phyloP scores from a whole-genome alignment of 768 basidiomycete genomes.

The Trametes cubensis region DNA sequence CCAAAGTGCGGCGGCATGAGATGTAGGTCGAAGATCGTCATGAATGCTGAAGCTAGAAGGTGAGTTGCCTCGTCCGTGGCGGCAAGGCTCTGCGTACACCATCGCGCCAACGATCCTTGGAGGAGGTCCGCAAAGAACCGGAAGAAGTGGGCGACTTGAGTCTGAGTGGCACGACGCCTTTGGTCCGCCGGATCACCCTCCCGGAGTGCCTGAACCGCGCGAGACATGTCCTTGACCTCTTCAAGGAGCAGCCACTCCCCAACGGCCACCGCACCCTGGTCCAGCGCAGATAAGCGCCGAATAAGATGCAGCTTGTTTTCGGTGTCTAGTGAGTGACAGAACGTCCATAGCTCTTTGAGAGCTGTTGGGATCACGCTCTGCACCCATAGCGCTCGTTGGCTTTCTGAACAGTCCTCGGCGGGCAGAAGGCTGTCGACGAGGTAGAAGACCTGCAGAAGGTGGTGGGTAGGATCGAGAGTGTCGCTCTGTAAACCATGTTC shows the following conservation, averaged over 20 bases:
- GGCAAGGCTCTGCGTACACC: constrained; percentile 48
- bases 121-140: constrained; percentile 52
- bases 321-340: constrained; percentile 59
- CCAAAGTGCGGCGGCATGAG: constrained; percentile 49
- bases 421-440: constrained; percentile 65
- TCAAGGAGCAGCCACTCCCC: constrained; percentile 74
- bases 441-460: constrained; percentile 55
- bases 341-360: constrained; percentile 54
- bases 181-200: constrained; percentile 36
- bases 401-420: constrained; percentile 30
- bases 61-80: constrained; percentile 46
- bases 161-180: constrained; percentile 44
- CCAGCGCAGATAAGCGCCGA: constrained; percentile 56
- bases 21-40: constrained; percentile 49
- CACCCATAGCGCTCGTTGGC: constrained; percentile 50
- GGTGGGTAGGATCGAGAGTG: constrained; percentile 58
- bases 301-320: constrained; percentile 58
- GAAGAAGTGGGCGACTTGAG: constrained; percentile 53
- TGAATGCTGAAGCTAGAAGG: constrained; percentile 46
- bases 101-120: constrained; percentile 43
- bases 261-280: constrained; percentile 56
- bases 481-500: constrained; percentile 44
- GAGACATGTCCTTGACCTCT: constrained; percentile 57
- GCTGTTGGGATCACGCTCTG: constrained; percentile 57
- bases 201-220: constrained; percentile 41